These are phyloP conservation scores for Lichtheimia ramosa DNA, from an alignment of 371 early-diverging fungal species.

Conservation along the genomic window DNA sequence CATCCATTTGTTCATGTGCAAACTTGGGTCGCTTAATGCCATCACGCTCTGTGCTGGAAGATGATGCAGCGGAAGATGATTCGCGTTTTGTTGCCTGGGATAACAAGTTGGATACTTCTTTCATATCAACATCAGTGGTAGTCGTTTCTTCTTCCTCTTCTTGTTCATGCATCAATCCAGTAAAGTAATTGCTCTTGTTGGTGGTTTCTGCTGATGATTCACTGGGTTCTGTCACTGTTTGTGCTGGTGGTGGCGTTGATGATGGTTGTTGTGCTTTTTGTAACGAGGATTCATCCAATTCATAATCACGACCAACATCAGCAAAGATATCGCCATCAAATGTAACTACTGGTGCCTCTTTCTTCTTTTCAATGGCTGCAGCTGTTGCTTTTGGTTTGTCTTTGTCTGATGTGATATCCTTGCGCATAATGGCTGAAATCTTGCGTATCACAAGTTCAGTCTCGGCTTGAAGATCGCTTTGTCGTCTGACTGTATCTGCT, in stretches of 20 bases:
- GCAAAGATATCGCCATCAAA: constrained; percentile 85
- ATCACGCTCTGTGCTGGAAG: not conserved
- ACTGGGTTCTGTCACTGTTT: constrained; percentile 6
- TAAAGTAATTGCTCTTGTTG: constrained; percentile 22
- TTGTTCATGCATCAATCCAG: constrained; percentile 20
- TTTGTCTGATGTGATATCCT: constrained; percentile 28
- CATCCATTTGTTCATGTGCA: constrained; percentile 25
- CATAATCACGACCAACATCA: constrained; percentile 82
- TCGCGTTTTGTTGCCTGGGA: constrained; percentile 12
- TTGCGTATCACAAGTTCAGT: constrained; percentile 73
- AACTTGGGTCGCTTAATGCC: constrained; percentile 9
- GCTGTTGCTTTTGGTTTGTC: constrained; percentile 21
- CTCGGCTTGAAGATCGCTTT: constrained; percentile 31
- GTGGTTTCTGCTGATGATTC: not conserved
- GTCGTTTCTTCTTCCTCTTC: constrained; percentile 17
- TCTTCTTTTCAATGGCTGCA: constrained; percentile 6
- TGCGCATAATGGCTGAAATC: constrained; percentile 67
- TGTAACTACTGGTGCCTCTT: constrained; percentile 16
- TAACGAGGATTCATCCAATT: constrained; percentile 40
- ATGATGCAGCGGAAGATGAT: not conserved
- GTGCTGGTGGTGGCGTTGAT: constrained; percentile 8
- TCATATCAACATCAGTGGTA: constrained; percentile 4
- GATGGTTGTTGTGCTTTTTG: constrained; percentile 4
- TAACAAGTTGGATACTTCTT: constrained; percentile 9
- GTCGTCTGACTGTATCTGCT: constrained; percentile 52